phyloP scores from a whole-genome alignment of 495 filamentous ascomycete genomes.

The Lasiosphaeris hirsuta region DNA sequence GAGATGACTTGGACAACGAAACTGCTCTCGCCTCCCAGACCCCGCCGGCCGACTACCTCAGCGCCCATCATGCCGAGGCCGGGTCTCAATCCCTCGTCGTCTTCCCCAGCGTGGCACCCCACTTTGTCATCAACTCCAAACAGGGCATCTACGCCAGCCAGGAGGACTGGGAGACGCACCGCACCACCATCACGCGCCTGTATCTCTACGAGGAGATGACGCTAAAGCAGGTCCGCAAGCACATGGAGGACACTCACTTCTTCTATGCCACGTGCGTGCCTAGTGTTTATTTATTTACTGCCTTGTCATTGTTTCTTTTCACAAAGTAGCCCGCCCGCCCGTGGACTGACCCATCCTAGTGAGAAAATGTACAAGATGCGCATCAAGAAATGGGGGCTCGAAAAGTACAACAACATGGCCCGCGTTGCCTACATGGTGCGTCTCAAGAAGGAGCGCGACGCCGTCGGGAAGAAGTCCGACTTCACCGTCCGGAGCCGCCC shows the following conservation, averaged over 20 bases:
- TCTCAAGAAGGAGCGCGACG: slow-evolving; percentile 32
- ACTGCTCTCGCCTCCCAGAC: too few species aligned
- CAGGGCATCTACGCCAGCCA: background rate
- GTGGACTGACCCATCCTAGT: slow-evolving; percentile 22
- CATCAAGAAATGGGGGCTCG: slow-evolving; percentile 43
- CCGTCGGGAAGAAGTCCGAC: slow-evolving; percentile 28
- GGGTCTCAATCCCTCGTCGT: too few species aligned
- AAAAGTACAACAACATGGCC: slow-evolving; percentile 41
- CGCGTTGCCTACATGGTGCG: slow-evolving; percentile 37
- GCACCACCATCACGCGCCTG: slow-evolving; percentile 22
- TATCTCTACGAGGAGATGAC: slow-evolving; percentile 41
- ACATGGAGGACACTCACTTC: slow-evolving; percentile 37
- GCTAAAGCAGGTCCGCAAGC: slow-evolving; percentile 38
- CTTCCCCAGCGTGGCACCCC: too few species aligned
- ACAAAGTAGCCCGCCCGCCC: too few species aligned
- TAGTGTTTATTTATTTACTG: too few species aligned
- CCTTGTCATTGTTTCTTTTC: too few species aligned
- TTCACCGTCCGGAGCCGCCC: slow-evolving; percentile 33
- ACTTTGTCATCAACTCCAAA: too few species aligned
- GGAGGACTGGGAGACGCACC: slow-evolving; percentile 22
- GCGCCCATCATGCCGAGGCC: too few species aligned
- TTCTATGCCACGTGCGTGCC: slow-evolving; percentile 40
- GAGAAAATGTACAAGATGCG: slow-evolving; percentile 44
- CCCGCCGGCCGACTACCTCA: too few species aligned
- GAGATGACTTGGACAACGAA: too few species aligned